phyloP scores from a whole-genome alignment of 306 rosid genomes.

The Medicago arabica region DNA sequence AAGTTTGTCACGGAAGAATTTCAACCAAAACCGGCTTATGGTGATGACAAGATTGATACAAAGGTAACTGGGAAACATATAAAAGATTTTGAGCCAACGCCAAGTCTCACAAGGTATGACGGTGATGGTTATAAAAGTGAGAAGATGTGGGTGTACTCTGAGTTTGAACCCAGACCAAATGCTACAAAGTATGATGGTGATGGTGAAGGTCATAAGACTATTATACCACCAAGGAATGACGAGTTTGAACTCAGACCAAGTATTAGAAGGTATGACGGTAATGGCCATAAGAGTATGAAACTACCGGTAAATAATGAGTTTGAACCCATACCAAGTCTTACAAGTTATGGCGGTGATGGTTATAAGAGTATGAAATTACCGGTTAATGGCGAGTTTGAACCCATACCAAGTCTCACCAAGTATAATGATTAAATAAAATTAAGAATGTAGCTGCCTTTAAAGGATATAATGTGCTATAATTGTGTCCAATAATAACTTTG shows the following conservation, averaged over 20 bases:
- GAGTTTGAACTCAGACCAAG: neutral
- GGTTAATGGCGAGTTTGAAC: constrained; percentile 30
- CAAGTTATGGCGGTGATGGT: neutral
- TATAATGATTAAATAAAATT: neutral
- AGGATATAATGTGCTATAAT: neutral
- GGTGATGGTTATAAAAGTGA: neutral
- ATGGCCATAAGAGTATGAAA: neutral
- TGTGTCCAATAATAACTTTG: neutral
- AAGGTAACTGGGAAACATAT: too few species aligned
- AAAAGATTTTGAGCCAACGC: constrained; percentile 1
- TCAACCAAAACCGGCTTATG: neutral
- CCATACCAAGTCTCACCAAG: neutral
- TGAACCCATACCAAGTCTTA: neutral
- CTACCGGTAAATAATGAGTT: neutral
- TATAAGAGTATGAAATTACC: neutral
- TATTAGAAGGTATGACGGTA: neutral
- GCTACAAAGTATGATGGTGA: neutral
- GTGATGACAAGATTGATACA: too few species aligned
- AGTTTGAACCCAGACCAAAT: neutral
- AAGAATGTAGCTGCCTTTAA: neutral
- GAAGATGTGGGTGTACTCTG: neutral
- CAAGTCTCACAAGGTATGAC: neutral
- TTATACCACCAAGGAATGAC: neutral
- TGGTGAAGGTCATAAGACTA: neutral
- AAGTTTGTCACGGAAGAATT: neutral